Evolutionary conservation across 78 protist species (phyloP).

Genomic region (Dictyostelium brefeldianum): DNA sequence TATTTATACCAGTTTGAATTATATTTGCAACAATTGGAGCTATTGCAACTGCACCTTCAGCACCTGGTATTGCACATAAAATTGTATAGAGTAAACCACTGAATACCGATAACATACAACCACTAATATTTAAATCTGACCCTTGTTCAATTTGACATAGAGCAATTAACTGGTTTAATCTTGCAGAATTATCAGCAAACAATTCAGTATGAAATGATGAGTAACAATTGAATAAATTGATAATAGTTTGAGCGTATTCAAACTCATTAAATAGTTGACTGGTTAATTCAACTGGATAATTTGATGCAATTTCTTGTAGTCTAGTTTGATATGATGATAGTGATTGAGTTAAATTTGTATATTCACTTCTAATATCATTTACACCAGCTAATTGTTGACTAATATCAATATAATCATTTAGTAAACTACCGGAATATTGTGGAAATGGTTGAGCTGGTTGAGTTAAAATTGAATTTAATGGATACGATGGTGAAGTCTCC

Average conservation of each 20-base stretch:
- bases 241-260: conserved; percentile 1
- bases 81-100: conserved; percentile 18
- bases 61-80: conserved; percentile 15
- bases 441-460: background rate
- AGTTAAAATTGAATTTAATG: conserved; percentile 3
- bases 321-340: background rate
- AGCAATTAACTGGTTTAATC: background rate
- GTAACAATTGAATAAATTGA: background rate
- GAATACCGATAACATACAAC: background rate
- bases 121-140: background rate
- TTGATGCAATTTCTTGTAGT: background rate
- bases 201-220: background rate
- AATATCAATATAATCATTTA: background rate
- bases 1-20: background rate
- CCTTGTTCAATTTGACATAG: background rate
- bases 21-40: conserved; percentile 6
- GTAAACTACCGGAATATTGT: background rate
- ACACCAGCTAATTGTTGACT: background rate
- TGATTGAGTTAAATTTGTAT: background rate
- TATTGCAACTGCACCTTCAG: background rate
- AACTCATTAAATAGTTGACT: background rate
- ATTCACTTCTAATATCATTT: background rate
- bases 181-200: conserved; percentile 17
- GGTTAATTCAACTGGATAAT: background rate
- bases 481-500: background rate